phyloP scores from a whole-genome alignment of 768 basidiomycete genomes.

The Suillus americanus region DNA sequence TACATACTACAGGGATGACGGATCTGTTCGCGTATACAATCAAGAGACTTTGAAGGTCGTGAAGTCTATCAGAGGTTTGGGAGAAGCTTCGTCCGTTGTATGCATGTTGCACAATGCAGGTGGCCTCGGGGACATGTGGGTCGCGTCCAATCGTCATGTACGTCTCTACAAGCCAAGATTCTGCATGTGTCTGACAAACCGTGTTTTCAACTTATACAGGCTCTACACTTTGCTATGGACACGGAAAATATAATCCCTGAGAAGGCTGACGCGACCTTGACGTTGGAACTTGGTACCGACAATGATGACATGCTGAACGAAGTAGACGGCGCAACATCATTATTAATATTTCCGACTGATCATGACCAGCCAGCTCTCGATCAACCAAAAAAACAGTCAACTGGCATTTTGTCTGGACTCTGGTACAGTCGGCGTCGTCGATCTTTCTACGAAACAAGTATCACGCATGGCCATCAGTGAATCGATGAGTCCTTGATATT shows the following conservation, averaged over 20 bases:
- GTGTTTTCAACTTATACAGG: constrained; percentile 9
- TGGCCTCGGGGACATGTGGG: constrained; percentile 54
- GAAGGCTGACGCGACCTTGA: constrained; percentile 45
- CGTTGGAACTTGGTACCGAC: constrained; percentile 47
- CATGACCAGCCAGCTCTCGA: constrained; percentile 56
- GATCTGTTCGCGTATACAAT: constrained; percentile 65
- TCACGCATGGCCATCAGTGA: too few species aligned
- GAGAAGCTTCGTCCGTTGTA: constrained; percentile 63
- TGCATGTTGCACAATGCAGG: constrained; percentile 42
- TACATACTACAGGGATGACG: constrained; percentile 51
- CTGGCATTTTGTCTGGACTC: constrained; percentile 73
- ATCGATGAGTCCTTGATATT: too few species aligned
- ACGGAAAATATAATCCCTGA: constrained; percentile 53
- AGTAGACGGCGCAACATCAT: constrained; percentile 36
- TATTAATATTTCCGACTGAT: constrained; percentile 19
- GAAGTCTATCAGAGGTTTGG: constrained; percentile 60
- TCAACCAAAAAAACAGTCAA: constrained; percentile 50
- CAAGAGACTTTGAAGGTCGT: constrained; percentile 57
- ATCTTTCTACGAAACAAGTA: constrained; percentile 50
- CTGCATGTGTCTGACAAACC: neutral
- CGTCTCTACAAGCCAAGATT: constrained; percentile 1
- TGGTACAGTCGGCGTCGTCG: constrained; percentile 65
- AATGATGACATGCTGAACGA: constrained; percentile 64
- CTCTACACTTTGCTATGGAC: constrained; percentile 44
- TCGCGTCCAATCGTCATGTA: constrained; percentile 65